phyloP scores from a whole-genome alignment of 2,329 filamentous ascomycete genomes.

The Dactylellina sp. region DNA sequence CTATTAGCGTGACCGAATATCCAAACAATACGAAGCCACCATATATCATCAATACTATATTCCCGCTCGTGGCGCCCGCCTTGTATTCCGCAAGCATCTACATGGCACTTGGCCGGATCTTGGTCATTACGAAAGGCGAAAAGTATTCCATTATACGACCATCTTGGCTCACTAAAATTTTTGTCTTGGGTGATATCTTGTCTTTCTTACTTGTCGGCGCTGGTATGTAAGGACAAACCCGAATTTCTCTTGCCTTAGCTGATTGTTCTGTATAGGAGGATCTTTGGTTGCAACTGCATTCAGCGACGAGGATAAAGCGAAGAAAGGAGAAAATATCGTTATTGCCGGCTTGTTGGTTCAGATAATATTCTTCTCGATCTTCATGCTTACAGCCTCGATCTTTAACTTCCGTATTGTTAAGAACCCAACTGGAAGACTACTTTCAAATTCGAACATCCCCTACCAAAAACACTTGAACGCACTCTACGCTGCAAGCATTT shows the following conservation, averaged over 20 bases:
- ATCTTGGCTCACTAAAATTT: slow-evolving; percentile 68
- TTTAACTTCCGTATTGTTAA: slow-evolving; percentile 65
- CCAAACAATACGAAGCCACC: slow-evolving; percentile 57
- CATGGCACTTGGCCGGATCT: slow-evolving; percentile 66
- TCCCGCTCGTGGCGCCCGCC: slow-evolving; percentile 67
- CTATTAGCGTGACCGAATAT: slow-evolving; percentile 10
- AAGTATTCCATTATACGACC: slow-evolving; percentile 65
- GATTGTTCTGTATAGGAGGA: slow-evolving; percentile 7
- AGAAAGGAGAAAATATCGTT: slow-evolving; percentile 68
- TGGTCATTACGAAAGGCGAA: slow-evolving; percentile 62
- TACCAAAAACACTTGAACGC: slow-evolving; percentile 61
- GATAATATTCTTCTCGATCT: slow-evolving; percentile 71
- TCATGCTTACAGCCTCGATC: slow-evolving; percentile 66
- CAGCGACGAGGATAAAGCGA: slow-evolving; percentile 59
- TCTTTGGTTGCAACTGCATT: slow-evolving; percentile 13
- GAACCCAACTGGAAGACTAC: slow-evolving; percentile 13
- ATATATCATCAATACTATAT: slow-evolving; percentile 65
- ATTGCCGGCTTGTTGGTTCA: slow-evolving; percentile 71
- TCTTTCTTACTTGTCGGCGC: slow-evolving; percentile 17
- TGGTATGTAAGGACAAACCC: slow-evolving; percentile 16
- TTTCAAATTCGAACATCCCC: neutral
- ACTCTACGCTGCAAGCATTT: slow-evolving; percentile 65
- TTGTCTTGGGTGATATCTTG: slow-evolving; percentile 68
- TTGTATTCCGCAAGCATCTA: slow-evolving; percentile 68
- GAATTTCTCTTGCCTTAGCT: neutral